Conservation (phyloP, 2,329 filamentous ascomycete species). For the Aureobasidium sp. region DNA sequence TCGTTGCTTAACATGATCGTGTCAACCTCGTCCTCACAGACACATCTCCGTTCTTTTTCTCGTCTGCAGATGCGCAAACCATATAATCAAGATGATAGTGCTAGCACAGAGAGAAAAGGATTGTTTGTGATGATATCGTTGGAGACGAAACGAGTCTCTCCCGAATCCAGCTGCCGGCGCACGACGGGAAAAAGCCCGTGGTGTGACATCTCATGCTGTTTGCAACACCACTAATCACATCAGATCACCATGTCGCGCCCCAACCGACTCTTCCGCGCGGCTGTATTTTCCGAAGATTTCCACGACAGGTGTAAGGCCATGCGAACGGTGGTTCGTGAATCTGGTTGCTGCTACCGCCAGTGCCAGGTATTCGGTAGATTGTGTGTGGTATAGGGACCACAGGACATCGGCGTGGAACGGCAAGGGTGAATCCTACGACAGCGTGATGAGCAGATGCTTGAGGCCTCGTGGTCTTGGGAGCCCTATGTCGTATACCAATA, state of each 20-base stretch:
- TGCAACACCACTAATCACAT: neutral
- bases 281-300: neutral
- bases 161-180: neutral
- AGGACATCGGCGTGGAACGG: neutral
- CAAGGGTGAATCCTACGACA: neutral
- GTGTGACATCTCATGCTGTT: slow-evolving; percentile 1
- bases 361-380: too few species aligned
- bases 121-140: too few species aligned
- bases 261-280: neutral
- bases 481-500: neutral
- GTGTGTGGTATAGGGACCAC: neutral
- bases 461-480: neutral
- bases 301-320: neutral
- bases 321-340: neutral
- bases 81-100: neutral
- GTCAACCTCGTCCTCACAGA: neutral
- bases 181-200: neutral
- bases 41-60: too few species aligned
- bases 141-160: neutral
- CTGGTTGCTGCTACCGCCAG: too few species aligned
- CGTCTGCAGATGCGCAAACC: too few species aligned
- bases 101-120: neutral
- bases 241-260: neutral
- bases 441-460: slow-evolving; percentile 1
- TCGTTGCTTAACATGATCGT: neutral